Percentiles rank a stretch among this genome's conserved stretches.
These are phyloP conservation scores for Mrakiaceae sp. DNA, from an alignment of 1,284 basidiomycete species.

Conservation along the genomic window DNA sequence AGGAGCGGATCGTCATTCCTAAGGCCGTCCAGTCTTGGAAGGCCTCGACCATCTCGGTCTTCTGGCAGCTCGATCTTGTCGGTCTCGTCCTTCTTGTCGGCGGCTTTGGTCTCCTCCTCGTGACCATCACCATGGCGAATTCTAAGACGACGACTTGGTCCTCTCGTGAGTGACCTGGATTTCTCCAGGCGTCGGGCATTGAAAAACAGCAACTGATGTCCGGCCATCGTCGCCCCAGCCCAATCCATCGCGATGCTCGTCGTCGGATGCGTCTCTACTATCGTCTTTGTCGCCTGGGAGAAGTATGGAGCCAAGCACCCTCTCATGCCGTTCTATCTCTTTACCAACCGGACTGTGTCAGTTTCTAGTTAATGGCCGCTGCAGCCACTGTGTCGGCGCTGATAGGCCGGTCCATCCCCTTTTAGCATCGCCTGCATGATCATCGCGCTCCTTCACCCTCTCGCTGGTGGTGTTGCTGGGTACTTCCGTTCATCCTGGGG, in stretches of 20 bases:
- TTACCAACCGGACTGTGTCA: too few species aligned
- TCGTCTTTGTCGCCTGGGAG: constrained; percentile 29
- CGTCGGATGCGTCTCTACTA: constrained; percentile 24
- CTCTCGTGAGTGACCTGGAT: constrained; percentile 20
- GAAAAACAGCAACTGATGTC: too few species aligned
- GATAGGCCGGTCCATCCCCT: constrained; percentile 31
- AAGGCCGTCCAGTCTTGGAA: neutral
- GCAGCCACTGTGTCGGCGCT: constrained; percentile 24
- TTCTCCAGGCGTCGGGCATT: neutral
- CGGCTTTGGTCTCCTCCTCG: constrained; percentile 30
- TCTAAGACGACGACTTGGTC: constrained; percentile 27
- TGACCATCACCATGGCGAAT: constrained; percentile 32
- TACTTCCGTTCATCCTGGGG: too few species aligned
- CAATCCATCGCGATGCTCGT: constrained; percentile 31
- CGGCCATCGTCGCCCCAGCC: constrained; percentile 12
- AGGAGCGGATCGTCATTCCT: neutral
- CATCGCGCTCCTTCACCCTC: constrained; percentile 30
- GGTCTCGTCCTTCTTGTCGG: constrained; percentile 30
- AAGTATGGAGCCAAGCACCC: neutral
- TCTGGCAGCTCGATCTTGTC: constrained; percentile 31
- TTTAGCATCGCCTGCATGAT: constrained; percentile 26
- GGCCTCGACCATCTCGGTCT: constrained; percentile 20
- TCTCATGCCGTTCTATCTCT: neutral
- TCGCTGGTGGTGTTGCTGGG: constrained; percentile 27
- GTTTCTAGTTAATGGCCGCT: too few species aligned